Conservation (phyloP, 2,329 filamentous ascomycete genomes). For the Venturiaceae sp. region DNA sequence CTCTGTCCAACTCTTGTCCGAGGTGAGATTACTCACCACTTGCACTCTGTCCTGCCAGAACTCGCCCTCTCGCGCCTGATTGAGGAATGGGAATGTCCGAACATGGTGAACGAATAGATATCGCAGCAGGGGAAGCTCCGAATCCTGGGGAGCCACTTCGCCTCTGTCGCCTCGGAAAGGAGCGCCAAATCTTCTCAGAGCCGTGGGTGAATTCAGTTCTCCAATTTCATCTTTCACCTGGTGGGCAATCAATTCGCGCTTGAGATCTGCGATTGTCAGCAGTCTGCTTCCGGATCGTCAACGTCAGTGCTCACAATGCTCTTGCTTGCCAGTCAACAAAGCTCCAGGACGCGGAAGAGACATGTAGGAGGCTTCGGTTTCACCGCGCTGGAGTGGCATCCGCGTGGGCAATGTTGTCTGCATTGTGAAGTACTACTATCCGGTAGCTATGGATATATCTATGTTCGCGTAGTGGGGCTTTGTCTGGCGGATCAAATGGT, state of each 20-base stretch:
- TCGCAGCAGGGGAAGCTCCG: conserved; percentile 82
- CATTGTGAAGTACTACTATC: not conserved
- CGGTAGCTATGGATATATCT: not conserved
- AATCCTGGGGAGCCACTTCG: conserved; percentile 87
- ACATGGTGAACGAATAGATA: conserved; percentile 99
- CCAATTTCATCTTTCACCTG: conserved; percentile 86
- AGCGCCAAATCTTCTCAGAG: conserved; percentile 87
- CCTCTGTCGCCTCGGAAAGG: conserved; percentile 89
- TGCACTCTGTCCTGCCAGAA: conserved; percentile 99
- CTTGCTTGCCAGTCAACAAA: conserved; percentile 86
- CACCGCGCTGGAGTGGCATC: conserved; percentile 1
- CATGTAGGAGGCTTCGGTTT: conserved; percentile 21
- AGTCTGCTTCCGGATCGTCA: not conserved
- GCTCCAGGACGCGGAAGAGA: conserved; percentile 45
- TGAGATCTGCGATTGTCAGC: conserved; percentile 57
- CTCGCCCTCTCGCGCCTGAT: conserved; percentile 95
- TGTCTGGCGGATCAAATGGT: not conserved
- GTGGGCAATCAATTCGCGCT: conserved; percentile 83
- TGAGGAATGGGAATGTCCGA: conserved; percentile 93
- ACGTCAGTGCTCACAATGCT: conserved; percentile 62
- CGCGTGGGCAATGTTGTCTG: not conserved
- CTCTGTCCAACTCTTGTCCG: conserved; percentile 4
- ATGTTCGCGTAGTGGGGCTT: not conserved
- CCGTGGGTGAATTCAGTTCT: conserved; percentile 90
- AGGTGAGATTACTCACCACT: conserved; percentile 52